phyloP scores from a whole-genome alignment of 2,329 filamentous ascomycete species.

The Aspergillaceae sp. region DNA sequence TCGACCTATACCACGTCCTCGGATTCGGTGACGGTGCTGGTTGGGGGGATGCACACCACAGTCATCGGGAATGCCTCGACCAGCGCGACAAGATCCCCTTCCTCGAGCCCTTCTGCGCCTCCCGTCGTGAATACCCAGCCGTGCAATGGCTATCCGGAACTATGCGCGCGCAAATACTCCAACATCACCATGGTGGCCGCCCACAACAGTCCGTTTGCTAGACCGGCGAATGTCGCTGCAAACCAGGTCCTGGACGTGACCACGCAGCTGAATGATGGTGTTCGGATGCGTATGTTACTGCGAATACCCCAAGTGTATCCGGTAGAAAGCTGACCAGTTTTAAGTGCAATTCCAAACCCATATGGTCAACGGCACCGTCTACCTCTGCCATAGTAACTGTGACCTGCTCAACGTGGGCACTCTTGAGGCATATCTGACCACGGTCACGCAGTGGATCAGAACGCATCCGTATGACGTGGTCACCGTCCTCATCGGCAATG shows the following conservation, averaged over 20 bases:
- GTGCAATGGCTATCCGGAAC: slow-evolving; percentile 71
- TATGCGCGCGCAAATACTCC: slow-evolving; percentile 67
- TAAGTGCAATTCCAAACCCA: slow-evolving; percentile 55
- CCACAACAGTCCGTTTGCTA: slow-evolving; percentile 74
- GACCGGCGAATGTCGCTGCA: slow-evolving; percentile 60
- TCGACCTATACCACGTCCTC: slow-evolving; percentile 25
- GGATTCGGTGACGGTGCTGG: slow-evolving; percentile 32
- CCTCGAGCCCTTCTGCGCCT: slow-evolving; percentile 28
- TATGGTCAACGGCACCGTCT: slow-evolving; percentile 48
- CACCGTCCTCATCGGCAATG: slow-evolving; percentile 77
- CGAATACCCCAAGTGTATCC: background rate
- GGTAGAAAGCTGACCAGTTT: too few relatives aligned
- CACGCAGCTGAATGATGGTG: slow-evolving; percentile 67
- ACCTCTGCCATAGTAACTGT: slow-evolving; percentile 81
- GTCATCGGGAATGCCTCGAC: slow-evolving; percentile 41
- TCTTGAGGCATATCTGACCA: slow-evolving; percentile 62
- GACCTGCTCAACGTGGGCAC: slow-evolving; percentile 73
- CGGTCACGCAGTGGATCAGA: slow-evolving; percentile 64
- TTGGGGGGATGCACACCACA: slow-evolving; percentile 32
- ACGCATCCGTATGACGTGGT: slow-evolving; percentile 77
- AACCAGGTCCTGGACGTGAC: slow-evolving; percentile 64
- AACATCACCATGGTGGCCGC: slow-evolving; percentile 71
- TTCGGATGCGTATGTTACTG: slow-evolving; percentile 43
- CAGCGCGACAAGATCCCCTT: slow-evolving; percentile 42
- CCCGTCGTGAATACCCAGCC: slow-evolving; percentile 59